phyloP scores from a whole-genome alignment of 768 basidiomycete genomes.

The Lanmaoa pseudosensibilis region DNA sequence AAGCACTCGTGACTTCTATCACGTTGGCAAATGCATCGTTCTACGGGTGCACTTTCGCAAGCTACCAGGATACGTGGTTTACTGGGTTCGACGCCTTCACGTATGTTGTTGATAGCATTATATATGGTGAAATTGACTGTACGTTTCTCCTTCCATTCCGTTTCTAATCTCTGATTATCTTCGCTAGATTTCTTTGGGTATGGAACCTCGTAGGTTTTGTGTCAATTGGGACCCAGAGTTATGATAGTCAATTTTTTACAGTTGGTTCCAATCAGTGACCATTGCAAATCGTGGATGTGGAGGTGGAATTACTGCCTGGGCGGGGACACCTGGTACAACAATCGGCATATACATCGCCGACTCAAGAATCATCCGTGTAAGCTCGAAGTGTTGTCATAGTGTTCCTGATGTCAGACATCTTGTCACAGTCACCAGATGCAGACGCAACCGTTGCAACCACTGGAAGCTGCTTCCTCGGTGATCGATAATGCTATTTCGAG shows the following conservation, averaged over 20 bases:
- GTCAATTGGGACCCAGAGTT: not conserved
- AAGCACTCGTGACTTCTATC: conserved; percentile 61
- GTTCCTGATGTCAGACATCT: not conserved
- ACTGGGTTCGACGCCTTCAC: conserved; percentile 58
- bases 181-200: conserved; percentile 13
- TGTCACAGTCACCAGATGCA: conserved; percentile 55
- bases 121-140: conserved; percentile 69
- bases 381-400: conserved; percentile 14
- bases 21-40: conserved; percentile 69
- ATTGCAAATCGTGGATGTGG: conserved; percentile 66
- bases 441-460: conserved; percentile 47
- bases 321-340: conserved; percentile 44
- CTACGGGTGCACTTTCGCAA: conserved; percentile 20
- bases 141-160: conserved; percentile 17
- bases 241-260: conserved; percentile 16
- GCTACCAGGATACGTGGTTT: conserved; percentile 50
- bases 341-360: conserved; percentile 55
- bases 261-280: conserved; percentile 60
- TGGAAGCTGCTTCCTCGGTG: conserved; percentile 53
- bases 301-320: conserved; percentile 67
- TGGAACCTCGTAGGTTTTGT: conserved; percentile 9
- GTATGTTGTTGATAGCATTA: conserved; percentile 59
- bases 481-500: not conserved
- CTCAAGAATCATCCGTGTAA: conserved; percentile 55
- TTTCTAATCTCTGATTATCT: not conserved